phyloP scores from a whole-genome alignment of 495 filamentous ascomycete genomes.

The Daldinia concentrica region DNA sequence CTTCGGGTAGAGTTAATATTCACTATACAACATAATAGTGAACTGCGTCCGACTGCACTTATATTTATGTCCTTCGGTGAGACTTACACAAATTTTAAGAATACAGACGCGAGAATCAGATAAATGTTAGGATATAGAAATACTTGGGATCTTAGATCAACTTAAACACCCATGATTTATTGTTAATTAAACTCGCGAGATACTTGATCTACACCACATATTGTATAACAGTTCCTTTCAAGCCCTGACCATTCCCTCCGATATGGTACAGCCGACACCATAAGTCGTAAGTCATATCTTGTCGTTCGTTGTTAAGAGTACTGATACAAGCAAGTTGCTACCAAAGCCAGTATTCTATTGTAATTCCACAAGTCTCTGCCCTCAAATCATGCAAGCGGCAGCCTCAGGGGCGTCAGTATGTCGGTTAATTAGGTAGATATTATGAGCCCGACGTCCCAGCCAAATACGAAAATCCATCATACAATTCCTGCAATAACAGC shows the following conservation, averaged over 20 bases:
- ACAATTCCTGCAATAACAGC: constrained; percentile 53
- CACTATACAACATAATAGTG: too few relatives aligned
- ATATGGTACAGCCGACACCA: constrained; percentile 12
- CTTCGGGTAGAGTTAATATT: too few relatives aligned
- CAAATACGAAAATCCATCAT: constrained; percentile 14
- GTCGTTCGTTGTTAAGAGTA: neutral
- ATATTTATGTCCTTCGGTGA: too few relatives aligned
- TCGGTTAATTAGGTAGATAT: neutral
- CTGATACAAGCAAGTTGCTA: neutral
- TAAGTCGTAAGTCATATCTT: neutral
- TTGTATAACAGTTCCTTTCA: neutral
- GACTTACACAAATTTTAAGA: too few relatives aligned
- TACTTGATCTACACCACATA: constrained; percentile 8
- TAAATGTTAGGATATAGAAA: too few relatives aligned
- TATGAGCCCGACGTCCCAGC: neutral
- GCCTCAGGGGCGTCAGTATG: neutral
- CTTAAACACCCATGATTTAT: neutral
- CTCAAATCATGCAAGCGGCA: neutral
- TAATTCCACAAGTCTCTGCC: neutral
- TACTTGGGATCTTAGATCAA: neutral
- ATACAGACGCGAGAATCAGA: too few relatives aligned
- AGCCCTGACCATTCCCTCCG: neutral
- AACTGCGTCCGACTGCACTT: too few relatives aligned
- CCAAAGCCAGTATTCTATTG: neutral
- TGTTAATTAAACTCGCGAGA: neutral